A percentile compares a stretch with the other conserved stretches of the same genome.
phyloP scores from a whole-genome alignment of 208 protist genomes.

The Acanthamoeba sp. region DNA sequence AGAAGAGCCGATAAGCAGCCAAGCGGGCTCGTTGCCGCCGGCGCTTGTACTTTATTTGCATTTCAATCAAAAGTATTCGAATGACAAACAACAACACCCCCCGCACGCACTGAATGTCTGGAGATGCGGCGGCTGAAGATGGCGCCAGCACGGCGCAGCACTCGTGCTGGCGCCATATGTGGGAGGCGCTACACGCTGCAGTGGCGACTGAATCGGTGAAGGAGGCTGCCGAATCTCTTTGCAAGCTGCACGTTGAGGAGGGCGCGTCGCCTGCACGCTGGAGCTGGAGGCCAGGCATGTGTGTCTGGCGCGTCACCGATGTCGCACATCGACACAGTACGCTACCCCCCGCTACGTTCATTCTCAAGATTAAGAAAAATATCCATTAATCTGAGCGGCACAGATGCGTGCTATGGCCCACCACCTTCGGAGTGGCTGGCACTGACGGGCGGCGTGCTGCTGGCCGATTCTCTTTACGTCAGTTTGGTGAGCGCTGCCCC shows the following conservation, averaged over 20 bases:
- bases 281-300: constrained; percentile 8
- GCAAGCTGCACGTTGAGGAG: not conserved
- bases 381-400: too few species aligned
- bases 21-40: too few species aligned
- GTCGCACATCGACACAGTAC: constrained; percentile 26
- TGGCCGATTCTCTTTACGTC: not conserved
- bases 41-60: too few species aligned
- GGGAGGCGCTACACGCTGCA: not conserved
- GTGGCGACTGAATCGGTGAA: not conserved
- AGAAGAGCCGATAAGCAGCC: constrained; percentile 24
- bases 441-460: not conserved
- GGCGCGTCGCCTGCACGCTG: not conserved
- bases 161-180: not conserved
- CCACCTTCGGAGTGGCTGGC: constrained; percentile 7
- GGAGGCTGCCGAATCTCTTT: not conserved
- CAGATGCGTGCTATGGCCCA: not conserved
- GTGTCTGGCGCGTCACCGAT: not conserved
- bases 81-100: too few species aligned
- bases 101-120: too few species aligned
- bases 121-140: not conserved
- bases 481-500: not conserved
- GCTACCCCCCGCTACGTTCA: not conserved
- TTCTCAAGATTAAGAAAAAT: not conserved
- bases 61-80: too few species aligned
- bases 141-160: not conserved